Evolutionary conservation across 139 green algal species (phyloP), one percentile per base, ranked within the genome.

Genomic region (Chlamydomonas sp.): DNA sequence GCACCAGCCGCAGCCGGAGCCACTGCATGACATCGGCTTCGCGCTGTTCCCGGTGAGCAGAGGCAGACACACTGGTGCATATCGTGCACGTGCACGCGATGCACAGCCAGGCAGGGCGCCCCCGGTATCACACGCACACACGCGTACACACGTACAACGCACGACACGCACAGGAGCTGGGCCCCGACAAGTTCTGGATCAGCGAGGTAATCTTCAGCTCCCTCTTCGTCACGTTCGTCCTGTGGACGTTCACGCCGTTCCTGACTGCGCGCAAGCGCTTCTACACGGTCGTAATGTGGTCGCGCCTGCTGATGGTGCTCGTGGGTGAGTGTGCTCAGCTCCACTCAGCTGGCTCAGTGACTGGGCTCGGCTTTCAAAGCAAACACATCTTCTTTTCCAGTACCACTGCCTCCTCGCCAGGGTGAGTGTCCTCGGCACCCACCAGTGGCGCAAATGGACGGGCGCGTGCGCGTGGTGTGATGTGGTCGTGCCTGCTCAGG

Each of bases 171-270:
- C 75, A 90, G 85, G 89, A 93, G 70, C 69, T 95, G 33, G 88
- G 86, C 1, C 60, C 79, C 1, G 62, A 83, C 3, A 83, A 90
- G n/a, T 76, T 86, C 28, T 95, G 87, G 89, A 81, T 95, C n/a
- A 92, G 81, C 62, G 90, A 96, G 70, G 72, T 72, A 8, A 82
- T 96, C 4, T 96, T 96, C 47, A 79, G 75, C 3, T 81, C 72
- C 10, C 60, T 92, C 2, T 91, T 95, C 54, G 80, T 77, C 6
- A 73, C 54, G 3, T 94, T 95, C 24, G 70, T 92, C 5, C 26
- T 95, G 36, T 97, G 91, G 91, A 86, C 81, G 6, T 91, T 96
- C 65, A 87, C 87, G 3, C 91, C 91, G 2, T 97, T 97, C 67
- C 72, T 95, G 2, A 75, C 81, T 8, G 58, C 75, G 10, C 78